phyloP scores from a whole-genome alignment of 208 protist species.

The Crithidia brevicula region DNA sequence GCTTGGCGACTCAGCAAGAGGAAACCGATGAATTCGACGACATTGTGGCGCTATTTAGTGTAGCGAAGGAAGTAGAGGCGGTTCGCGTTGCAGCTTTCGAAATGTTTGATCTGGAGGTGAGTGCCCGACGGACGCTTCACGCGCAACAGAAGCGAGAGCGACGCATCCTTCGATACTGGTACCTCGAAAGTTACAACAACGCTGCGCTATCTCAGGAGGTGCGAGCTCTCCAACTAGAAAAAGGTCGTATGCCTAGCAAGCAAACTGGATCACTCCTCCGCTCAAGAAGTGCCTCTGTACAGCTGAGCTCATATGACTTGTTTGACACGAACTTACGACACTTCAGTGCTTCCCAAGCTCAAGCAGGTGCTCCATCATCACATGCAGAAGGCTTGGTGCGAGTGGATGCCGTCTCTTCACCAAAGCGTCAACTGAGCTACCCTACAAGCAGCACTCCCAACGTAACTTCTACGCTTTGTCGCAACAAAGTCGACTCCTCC shows the following conservation, averaged over 20 bases:
- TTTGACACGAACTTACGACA: not conserved
- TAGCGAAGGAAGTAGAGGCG: slow-evolving; percentile 39
- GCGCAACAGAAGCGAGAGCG: slow-evolving; percentile 58
- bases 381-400: not conserved
- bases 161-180: slow-evolving; percentile 40
- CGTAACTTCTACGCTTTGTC: not conserved
- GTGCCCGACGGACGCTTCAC: slow-evolving; percentile 39
- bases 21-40: slow-evolving; percentile 34
- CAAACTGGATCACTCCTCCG: slow-evolving; percentile 12
- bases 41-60: slow-evolving; percentile 36
- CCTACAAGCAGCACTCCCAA: not conserved
- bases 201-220: slow-evolving; percentile 29
- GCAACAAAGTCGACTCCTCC: too few relatives aligned
- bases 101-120: slow-evolving; percentile 48
- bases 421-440: slow-evolving; percentile 4
- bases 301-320: not conserved
- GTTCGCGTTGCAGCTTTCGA: slow-evolving; percentile 56
- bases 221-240: slow-evolving; percentile 26
- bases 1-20: slow-evolving; percentile 40
- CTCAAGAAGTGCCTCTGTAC: slow-evolving; percentile 18
- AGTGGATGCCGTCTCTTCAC: not conserved
- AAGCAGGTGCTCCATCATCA: not conserved
- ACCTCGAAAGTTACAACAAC: slow-evolving; percentile 49
- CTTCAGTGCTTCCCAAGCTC: not conserved
- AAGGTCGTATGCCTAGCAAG: not conserved